These are phyloP conservation scores for Actinomucor elegans DNA, from an alignment of 371 early-diverging fungal species.

Conservation along the genomic window DNA sequence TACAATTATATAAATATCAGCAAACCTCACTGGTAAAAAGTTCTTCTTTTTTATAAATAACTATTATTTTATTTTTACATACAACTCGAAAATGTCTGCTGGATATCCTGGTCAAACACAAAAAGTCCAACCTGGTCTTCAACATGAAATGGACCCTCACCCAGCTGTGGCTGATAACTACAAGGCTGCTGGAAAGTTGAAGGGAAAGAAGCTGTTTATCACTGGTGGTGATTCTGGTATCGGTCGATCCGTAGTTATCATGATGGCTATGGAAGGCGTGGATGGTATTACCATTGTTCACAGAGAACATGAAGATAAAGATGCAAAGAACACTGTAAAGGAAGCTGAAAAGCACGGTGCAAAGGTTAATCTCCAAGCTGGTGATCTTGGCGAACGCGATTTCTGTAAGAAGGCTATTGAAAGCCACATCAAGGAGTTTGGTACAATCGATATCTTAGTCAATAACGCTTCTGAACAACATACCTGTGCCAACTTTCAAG, in stretches of 20 bases:
- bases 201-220: slow-evolving; percentile 18
- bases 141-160: slow-evolving; percentile 21
- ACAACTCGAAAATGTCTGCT: background rate
- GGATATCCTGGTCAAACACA: slow-evolving; percentile 10
- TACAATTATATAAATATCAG: too few species aligned
- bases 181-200: slow-evolving; percentile 26
- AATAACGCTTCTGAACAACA: slow-evolving; percentile 52
- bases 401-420: slow-evolving; percentile 20
- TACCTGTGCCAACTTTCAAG: slow-evolving; percentile 13
- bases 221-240: slow-evolving; percentile 28
- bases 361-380: slow-evolving; percentile 2
- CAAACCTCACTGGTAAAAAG: too few species aligned
- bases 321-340: slow-evolving; percentile 17
- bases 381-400: slow-evolving; percentile 9
- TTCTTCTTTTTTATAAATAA: background rate
- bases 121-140: slow-evolving; percentile 22
- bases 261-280: slow-evolving; percentile 27
- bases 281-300: slow-evolving; percentile 23
- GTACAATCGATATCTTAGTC: slow-evolving; percentile 43
- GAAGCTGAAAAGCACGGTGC: slow-evolving; percentile 12
- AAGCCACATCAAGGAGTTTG: slow-evolving; percentile 25
- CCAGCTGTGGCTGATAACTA: slow-evolving; percentile 18
- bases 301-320: slow-evolving; percentile 17
- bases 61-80: background rate
- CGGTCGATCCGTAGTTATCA: slow-evolving; percentile 20